Evolutionary conservation across 768 basidiomycete genomes (phyloP).

Genomic region (Hirschioporus abietinus): DNA sequence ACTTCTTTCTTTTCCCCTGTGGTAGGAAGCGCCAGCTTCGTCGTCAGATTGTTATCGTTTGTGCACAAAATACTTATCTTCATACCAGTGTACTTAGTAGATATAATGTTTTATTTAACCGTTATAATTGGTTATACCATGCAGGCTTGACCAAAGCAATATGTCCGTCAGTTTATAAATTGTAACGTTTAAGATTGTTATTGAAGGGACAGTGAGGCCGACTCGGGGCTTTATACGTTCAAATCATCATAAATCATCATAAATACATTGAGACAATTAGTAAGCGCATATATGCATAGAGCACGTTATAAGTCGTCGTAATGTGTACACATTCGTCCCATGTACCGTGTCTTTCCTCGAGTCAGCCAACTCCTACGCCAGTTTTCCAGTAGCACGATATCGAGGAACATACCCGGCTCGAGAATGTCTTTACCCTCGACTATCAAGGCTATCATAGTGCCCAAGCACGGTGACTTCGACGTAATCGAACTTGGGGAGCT

Average conservation of each 20-base stretch:
- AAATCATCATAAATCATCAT: too few relatives aligned
- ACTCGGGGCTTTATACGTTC: too few relatives aligned
- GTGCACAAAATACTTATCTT: not conserved
- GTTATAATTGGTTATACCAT: not conserved
- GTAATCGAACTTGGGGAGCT: constrained; percentile 63
- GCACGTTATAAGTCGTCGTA: not conserved
- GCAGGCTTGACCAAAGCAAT: too few relatives aligned
- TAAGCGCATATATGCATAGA: not conserved
- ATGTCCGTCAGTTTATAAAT: too few relatives aligned
- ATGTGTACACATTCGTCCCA: not conserved
- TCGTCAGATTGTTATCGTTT: not conserved
- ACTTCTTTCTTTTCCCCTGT: not conserved
- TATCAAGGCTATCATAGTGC: constrained; percentile 68
- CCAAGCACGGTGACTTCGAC: constrained; percentile 70
- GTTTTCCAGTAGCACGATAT: constrained; percentile 16
- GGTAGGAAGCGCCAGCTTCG: not conserved
- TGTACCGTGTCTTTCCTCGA: constrained; percentile 12
- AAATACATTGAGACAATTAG: too few relatives aligned
- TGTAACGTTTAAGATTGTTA: too few relatives aligned
- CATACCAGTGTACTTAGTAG: not conserved
- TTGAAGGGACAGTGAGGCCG: too few relatives aligned
- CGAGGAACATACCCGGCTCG: constrained; percentile 13
- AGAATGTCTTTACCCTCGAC: constrained; percentile 53
- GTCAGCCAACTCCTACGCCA: constrained; percentile 24
- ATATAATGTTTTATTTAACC: not conserved